phyloP scores from a whole-genome alignment of 208 protist genomes.

The Trichomonas gallinae region DNA sequence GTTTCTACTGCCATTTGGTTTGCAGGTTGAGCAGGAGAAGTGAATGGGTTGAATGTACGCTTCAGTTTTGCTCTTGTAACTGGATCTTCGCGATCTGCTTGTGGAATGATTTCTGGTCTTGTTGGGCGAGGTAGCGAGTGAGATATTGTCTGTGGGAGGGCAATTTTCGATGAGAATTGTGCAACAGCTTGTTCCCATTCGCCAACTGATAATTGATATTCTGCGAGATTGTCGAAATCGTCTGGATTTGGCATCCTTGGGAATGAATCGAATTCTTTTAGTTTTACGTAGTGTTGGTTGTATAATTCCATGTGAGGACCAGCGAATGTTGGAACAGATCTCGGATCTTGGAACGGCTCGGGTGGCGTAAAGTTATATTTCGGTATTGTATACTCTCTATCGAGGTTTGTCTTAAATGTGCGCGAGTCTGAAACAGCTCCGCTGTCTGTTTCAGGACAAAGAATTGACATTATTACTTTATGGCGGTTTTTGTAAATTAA shows the following conservation, averaged over 20 bases:
- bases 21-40: not conserved
- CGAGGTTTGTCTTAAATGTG: not conserved
- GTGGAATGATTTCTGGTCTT: not conserved
- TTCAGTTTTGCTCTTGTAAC: not conserved
- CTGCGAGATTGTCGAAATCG: not conserved
- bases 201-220: not conserved
- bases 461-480: not conserved
- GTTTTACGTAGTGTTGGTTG: not conserved
- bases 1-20: not conserved
- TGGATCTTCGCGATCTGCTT: not conserved
- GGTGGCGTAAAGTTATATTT: not conserved
- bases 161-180: not conserved
- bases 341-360: not conserved
- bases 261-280: not conserved
- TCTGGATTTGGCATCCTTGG: not conserved
- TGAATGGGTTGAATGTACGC: not conserved
- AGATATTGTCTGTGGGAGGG: not conserved
- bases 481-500: not conserved
- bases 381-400: not conserved
- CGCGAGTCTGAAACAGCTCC: not conserved
- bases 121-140: not conserved
- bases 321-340: not conserved
- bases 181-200: not conserved
- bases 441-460: not conserved
- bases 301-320: not conserved